Conservation (phyloP, 495 filamentous ascomycete genomes). For the Penicillium malachiteum region DNA sequence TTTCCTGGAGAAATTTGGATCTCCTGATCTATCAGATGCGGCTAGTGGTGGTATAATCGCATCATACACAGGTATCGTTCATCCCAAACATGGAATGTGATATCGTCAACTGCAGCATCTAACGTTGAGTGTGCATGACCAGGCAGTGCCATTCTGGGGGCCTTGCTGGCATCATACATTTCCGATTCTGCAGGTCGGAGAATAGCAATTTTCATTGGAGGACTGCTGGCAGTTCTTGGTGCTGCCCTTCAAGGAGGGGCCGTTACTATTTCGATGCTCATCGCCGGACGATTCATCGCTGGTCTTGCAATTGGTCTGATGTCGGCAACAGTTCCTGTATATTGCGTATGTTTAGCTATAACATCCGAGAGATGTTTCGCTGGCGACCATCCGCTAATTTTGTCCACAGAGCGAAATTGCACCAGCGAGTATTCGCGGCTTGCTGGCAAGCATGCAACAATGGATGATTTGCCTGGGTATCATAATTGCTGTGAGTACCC, state of each 20-base stretch:
- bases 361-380: neutral
- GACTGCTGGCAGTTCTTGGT: slow-evolving; percentile 44
- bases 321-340: slow-evolving; percentile 52
- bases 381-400: neutral
- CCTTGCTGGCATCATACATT: slow-evolving; percentile 45
- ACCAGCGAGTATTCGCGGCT: slow-evolving; percentile 23
- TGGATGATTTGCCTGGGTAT: slow-evolving; percentile 51
- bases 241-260: slow-evolving; percentile 52
- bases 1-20: slow-evolving; percentile 42
- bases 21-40: slow-evolving; percentile 36
- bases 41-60: slow-evolving; percentile 51
- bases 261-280: slow-evolving; percentile 50
- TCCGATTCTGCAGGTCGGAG: slow-evolving; percentile 47
- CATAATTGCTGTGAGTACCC: slow-evolving; percentile 44
- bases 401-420: slow-evolving; percentile 38
- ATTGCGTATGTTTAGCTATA: slow-evolving; percentile 27
- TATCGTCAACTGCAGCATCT: slow-evolving; percentile 3
- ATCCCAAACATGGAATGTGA: neutral
- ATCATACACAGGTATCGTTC: slow-evolving; percentile 42
- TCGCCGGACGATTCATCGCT: slow-evolving; percentile 51
- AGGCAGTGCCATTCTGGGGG: slow-evolving; percentile 50
- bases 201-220: slow-evolving; percentile 49
- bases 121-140: slow-evolving; percentile 3
- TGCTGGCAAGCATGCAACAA: slow-evolving; percentile 31
- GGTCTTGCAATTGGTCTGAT: slow-evolving; percentile 52